phyloP scores from a whole-genome alignment of 495 filamentous ascomycete genomes.

The Penicillium coprophilum region DNA sequence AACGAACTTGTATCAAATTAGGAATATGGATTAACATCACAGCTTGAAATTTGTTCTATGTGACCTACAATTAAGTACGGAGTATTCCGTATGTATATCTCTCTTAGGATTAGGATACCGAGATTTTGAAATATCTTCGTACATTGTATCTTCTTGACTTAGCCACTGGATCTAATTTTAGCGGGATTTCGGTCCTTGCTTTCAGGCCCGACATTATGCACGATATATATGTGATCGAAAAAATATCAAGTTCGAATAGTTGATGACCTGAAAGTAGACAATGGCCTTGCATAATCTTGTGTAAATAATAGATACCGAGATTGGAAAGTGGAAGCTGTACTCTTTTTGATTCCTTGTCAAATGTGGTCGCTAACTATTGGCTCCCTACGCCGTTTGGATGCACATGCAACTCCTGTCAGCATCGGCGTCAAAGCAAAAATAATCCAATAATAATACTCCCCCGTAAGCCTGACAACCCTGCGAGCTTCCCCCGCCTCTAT shows the following conservation, averaged over 20 bases:
- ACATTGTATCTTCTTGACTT: no score
- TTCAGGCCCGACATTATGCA: background rate
- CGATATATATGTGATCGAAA: background rate
- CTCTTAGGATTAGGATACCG: background rate
- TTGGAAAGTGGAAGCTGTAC: background rate
- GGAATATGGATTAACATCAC: background rate
- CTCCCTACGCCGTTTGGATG: background rate
- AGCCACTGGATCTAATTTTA: background rate
- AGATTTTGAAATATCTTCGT: background rate
- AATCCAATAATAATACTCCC: constrained; percentile 4
- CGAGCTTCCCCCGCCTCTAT: background rate
- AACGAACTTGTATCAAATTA: background rate
- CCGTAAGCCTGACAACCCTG: background rate
- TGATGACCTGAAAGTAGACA: background rate
- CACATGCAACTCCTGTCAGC: background rate
- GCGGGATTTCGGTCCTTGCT: background rate
- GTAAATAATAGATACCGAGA: background rate
- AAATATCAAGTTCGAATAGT: background rate
- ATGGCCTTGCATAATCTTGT: background rate
- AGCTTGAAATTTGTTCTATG: background rate
- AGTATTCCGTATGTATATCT: background rate
- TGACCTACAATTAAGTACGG: background rate
- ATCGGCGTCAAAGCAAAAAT: background rate
- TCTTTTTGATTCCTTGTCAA: background rate
- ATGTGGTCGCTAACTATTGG: background rate